A percentile compares a stretch with the other conserved stretches of the same genome.
phyloP scores from a whole-genome alignment of 2,329 filamentous ascomycete genomes.

The Diaporthe citri region DNA sequence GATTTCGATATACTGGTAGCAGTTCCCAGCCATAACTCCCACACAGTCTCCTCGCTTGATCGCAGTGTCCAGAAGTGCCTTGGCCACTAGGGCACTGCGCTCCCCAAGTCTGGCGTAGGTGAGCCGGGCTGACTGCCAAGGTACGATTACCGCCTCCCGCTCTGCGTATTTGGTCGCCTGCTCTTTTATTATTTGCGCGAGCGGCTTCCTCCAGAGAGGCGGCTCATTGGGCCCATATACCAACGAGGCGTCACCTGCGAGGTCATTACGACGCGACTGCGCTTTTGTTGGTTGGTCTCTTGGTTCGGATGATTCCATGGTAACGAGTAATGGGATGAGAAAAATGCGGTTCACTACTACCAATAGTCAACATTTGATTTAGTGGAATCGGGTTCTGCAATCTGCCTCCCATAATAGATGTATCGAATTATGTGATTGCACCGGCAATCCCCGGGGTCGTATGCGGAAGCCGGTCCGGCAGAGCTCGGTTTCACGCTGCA shows the following conservation, averaged over 20 bases:
- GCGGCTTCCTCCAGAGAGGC: neutral
- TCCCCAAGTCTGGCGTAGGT: neutral
- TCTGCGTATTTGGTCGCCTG: neutral
- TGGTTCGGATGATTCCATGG: neutral
- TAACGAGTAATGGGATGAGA: no score
- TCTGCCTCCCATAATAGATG: neutral
- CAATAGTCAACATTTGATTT: neutral
- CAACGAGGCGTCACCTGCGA: neutral
- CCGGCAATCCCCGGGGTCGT: neutral
- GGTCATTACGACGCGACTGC: neutral
- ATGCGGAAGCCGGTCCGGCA: neutral
- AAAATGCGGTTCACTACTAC: neutral
- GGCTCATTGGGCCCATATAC: neutral
- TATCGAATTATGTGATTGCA: neutral
- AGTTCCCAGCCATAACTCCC: slow-evolving; percentile 1
- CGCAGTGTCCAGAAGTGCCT: neutral
- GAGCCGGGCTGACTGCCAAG: neutral
- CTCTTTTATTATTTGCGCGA: neutral
- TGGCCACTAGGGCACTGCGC: neutral
- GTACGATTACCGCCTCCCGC: neutral
- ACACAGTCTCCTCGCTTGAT: neutral
- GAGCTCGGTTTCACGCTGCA: neutral
- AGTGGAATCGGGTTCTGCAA: neutral
- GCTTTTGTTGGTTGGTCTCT: neutral
- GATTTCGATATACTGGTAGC: neutral